Evolutionary conservation across 805 yeast species (phyloP), one percentile per base, ranked within the genome.

Genomic region (Wickerhamiella slavikovae): DNA sequence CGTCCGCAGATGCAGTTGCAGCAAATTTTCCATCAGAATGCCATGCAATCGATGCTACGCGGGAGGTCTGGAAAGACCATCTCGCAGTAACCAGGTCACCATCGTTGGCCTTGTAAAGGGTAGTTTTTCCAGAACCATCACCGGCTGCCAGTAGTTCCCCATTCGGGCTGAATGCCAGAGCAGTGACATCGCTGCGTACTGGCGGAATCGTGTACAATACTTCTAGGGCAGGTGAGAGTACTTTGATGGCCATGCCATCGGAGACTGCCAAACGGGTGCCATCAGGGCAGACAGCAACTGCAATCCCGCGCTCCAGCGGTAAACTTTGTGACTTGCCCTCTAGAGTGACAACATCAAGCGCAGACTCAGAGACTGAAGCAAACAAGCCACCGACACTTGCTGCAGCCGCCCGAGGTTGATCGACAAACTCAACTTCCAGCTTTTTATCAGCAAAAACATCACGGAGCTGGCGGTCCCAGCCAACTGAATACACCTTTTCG

Each of bases 41-140:
- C 98, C 96, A 89, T 15, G 68, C 51, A 28, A 89, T 76, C 18
- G 71, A 64, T 34, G 68, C 69, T 37, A 89, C 74, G 32, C 66
- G 70, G 33, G 93, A 73, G 2, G 83, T 77, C 49, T 89, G 95
- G 69, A 79, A 85, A 0, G 92, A 73, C 99, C 99, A 89, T 47
- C 95, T 67, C 0, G 91, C 68, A 2, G 96, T 80, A 13, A 50
- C 43, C 5, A 78, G 54, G 3, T 62, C 40, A 29, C 57, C 64
- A 23, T 68, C 70, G 2, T 48, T 49, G 5, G 69, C 48, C 38
- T 68, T 62, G 51, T 68, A 80, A 22, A 83, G 58, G n/a, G 72
- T 53, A 38, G 82, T 79, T 49, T 85, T 89, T 20, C 98, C 98
- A 30, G 74, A 60, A 4, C 62, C 60, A 43, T 83, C 95, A 30